These are phyloP conservation scores for Oldenlandia corymbosa DNA, from an alignment of 257 asterid species.

Conservation along the genomic window DNA sequence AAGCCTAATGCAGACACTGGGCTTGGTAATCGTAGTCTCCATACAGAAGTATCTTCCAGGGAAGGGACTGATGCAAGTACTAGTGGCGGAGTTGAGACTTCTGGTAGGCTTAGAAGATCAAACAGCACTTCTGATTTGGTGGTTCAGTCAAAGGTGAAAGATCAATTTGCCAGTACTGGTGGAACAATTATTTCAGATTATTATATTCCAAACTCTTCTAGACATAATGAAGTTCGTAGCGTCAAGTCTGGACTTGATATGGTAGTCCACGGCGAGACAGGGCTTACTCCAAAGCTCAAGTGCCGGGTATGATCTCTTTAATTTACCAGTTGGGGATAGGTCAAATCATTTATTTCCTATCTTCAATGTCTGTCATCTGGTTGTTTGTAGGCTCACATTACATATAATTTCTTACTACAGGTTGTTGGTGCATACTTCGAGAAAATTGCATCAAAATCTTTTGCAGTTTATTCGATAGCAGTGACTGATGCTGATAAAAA, in stretches of 20 bases:
- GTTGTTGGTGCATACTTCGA: constrained; percentile 95
- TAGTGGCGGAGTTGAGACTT: constrained; percentile 22
- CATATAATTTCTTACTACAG: constrained; percentile 39
- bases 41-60: constrained; percentile 22
- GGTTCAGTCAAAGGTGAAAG: constrained; percentile 4
- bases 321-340: constrained; percentile 7
- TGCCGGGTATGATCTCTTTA: constrained; percentile 63
- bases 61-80: constrained; percentile 10
- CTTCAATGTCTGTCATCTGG: constrained; percentile 8
- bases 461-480: constrained; percentile 91
- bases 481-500: constrained; percentile 69
- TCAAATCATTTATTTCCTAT: constrained; percentile 4
- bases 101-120: constrained; percentile 71
- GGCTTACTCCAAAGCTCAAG: constrained; percentile 62
- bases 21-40: constrained; percentile 31
- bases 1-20: constrained; percentile 45
- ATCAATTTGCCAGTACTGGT: constrained; percentile 32
- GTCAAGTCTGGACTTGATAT: constrained; percentile 56
- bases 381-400: constrained; percentile 22
- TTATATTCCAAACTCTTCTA: constrained; percentile 50
- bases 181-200: constrained; percentile 68
- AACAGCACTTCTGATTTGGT: constrained; percentile 80
- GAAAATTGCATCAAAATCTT: constrained; percentile 83
- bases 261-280: constrained; percentile 52
- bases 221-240: constrained; percentile 31